Conservation (phyloP, 1,139 yeast genomes). For the Saccharomyces hybrid region DNA sequence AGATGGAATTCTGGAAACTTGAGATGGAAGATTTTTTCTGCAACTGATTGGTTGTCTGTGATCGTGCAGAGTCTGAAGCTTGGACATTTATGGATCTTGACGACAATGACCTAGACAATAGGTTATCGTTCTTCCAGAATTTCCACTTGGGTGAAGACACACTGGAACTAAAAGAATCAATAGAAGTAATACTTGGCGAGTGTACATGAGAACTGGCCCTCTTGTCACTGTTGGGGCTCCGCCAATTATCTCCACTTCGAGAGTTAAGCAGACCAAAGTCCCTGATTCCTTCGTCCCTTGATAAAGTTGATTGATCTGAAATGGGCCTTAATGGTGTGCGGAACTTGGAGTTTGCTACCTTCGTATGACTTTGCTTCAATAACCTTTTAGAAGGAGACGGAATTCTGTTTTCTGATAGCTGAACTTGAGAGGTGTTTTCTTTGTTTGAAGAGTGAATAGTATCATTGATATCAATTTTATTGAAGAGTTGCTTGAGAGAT, state of each 20-base stretch:
- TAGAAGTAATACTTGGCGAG: background rate
- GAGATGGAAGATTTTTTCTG: slow-evolving; percentile 19
- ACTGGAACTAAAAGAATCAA: background rate
- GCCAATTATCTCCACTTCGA: background rate
- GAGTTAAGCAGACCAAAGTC: background rate
- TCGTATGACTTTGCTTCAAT: background rate
- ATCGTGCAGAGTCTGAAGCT: background rate
- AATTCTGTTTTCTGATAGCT: background rate
- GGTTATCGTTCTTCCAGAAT: slow-evolving; percentile 29
- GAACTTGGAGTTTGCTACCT: background rate
- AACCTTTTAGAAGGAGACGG: background rate
- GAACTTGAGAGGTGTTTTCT: background rate
- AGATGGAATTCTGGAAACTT: slow-evolving; percentile 21
- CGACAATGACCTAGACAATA: background rate
- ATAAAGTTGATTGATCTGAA: background rate
- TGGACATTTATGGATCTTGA: background rate
- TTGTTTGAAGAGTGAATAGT: slow-evolving; percentile 2
- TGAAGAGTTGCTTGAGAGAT: slow-evolving; percentile 26
- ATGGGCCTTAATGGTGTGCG: background rate
- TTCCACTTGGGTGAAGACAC: slow-evolving; percentile 27
- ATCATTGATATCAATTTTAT: slow-evolving; percentile 23
- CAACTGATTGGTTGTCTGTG: slow-evolving; percentile 7
- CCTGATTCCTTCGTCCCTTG: background rate
- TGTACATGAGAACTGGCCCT: background rate
- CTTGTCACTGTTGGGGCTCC: background rate